Conservation (phyloP, 164 flowering plant genomes). For the Vitis rotundifolia region DNA sequence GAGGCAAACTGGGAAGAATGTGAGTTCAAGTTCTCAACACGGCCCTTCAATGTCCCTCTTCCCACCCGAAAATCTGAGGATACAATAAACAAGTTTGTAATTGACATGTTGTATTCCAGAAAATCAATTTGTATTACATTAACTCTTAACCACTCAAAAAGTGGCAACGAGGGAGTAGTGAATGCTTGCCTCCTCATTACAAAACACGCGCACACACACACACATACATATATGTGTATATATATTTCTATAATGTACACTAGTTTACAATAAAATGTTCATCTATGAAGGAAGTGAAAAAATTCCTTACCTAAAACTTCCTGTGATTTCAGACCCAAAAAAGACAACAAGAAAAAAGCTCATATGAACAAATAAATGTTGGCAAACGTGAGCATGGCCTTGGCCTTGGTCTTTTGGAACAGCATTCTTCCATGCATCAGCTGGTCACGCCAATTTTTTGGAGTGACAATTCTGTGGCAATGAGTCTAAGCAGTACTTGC, state of each 20-base stretch:
- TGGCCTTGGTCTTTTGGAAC: background rate
- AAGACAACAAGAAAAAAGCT: background rate
- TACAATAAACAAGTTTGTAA: too few species aligned
- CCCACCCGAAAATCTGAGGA: too few species aligned
- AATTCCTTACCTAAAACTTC: constrained; percentile 3
- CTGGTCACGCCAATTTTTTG: constrained; percentile 34
- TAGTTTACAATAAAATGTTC: background rate
- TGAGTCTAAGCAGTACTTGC: constrained; percentile 64
- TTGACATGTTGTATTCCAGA: too few species aligned
- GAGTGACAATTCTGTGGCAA: constrained; percentile 56
- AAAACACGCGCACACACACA: background rate
- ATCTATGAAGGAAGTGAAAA: background rate
- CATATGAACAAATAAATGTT: constrained; percentile 1
- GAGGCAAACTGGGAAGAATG: too few species aligned
- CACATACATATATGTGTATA: background rate
- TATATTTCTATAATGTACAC: constrained; percentile 3
- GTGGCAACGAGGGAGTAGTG: too few species aligned
- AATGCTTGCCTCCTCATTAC: too few species aligned
- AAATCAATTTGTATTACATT: too few species aligned
- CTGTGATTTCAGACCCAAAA: too few species aligned
- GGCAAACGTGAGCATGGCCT: background rate
- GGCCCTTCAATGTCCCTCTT: too few species aligned
- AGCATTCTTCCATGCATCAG: constrained; percentile 8
- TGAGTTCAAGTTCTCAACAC: too few species aligned
- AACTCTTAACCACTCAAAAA: too few species aligned